Conservation (phyloP, 169 alveolate genomes). For the Ichthyophthirius multifiliis region DNA sequence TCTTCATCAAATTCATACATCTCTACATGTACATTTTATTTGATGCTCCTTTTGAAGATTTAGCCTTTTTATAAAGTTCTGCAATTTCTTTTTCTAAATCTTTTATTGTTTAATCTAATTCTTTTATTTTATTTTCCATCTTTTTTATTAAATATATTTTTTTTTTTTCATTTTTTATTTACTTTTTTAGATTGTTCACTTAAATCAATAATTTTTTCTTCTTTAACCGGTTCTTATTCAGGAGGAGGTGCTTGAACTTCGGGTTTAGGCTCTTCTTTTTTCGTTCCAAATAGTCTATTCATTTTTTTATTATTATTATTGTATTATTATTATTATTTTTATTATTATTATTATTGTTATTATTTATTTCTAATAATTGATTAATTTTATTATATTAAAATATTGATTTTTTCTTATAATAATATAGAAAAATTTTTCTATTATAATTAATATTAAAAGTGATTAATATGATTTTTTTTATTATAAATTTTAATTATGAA, state of each 20-base stretch:
- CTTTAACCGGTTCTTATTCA: not conserved
- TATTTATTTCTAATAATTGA: no score
- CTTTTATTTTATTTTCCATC: constrained; percentile 12
- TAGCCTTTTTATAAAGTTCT: not conserved
- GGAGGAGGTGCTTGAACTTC: not conserved
- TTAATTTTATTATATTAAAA: no score
- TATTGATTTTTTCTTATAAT: no score
- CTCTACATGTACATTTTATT: not conserved
- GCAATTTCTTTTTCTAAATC: constrained; percentile 10
- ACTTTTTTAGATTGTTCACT: constrained; percentile 13
- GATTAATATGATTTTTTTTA: no score
- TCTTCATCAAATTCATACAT: constrained; percentile 1
- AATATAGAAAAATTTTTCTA: no score
- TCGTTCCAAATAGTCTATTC: constrained; percentile 17
- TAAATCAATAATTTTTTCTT: not conserved
- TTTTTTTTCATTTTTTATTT: not conserved
- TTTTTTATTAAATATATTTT: not conserved
- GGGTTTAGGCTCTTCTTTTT: not conserved
- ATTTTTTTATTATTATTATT: not conserved
- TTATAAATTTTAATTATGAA: no score
- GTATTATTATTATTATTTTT: no score
- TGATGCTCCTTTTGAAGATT: not conserved
- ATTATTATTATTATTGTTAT: no score
- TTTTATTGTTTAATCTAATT: not conserved
- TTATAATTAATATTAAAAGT: no score